Conservation (phyloP, 305 asterid genomes). For the Petunia hybrid region DNA sequence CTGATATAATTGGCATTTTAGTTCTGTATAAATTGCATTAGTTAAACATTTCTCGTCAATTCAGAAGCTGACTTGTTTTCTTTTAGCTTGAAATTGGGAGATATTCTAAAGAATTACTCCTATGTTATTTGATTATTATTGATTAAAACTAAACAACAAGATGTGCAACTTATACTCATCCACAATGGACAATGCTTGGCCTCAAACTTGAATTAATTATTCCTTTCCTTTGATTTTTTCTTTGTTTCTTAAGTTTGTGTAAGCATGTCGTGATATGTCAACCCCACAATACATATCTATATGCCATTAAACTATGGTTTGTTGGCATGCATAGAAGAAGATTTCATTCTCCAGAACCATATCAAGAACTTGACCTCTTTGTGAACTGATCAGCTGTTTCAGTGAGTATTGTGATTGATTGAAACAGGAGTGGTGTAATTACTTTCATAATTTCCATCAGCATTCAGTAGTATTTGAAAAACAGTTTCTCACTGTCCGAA, state of each 20-base stretch:
- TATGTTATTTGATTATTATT: not conserved
- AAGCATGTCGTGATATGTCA: not conserved
- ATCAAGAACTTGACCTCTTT: not conserved
- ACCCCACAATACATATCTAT: slow-evolving; percentile 6
- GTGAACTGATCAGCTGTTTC: slow-evolving; percentile 17
- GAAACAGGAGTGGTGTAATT: not conserved
- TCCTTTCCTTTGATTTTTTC: not conserved
- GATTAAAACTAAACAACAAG: not conserved
- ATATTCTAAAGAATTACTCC: not conserved
- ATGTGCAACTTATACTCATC: not conserved
- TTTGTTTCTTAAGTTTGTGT: slow-evolving; percentile 3
- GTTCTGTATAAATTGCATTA: not conserved
- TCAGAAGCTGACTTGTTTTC: slow-evolving; percentile 16
- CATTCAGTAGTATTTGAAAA: not conserved
- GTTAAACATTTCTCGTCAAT: slow-evolving; percentile 21
- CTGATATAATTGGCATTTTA: slow-evolving; percentile 9
- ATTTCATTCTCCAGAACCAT: slow-evolving; percentile 21
- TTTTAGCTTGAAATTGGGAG: not conserved
- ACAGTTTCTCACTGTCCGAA: slow-evolving; percentile 2
- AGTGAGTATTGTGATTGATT: not conserved
- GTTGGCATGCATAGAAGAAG: slow-evolving; percentile 1
- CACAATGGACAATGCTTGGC: slow-evolving; percentile 9
- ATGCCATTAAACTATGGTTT: slow-evolving; percentile 6
- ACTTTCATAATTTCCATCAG: not conserved
- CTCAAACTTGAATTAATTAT: slow-evolving; percentile 16